Evolutionary conservation across 202 grass and related monocot genomes (phyloP).

Genomic region (Setaria viridis): DNA sequence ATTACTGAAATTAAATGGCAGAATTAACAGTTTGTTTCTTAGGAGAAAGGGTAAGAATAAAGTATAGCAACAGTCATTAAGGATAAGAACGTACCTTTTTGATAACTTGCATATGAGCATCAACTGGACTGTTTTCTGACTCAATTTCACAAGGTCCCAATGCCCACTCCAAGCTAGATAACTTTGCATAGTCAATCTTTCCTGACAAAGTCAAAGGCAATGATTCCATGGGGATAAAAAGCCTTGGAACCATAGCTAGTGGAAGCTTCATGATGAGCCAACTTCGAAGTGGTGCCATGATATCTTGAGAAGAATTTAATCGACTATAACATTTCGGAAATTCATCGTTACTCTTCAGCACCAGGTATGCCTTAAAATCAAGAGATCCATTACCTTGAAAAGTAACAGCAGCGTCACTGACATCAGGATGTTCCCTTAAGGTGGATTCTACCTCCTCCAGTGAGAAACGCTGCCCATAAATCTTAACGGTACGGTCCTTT

Average conservation of each 20-base stretch:
- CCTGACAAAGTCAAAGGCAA: slow-evolving; percentile 77
- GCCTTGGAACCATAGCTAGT: slow-evolving; percentile 73
- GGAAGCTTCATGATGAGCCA: slow-evolving; percentile 76
- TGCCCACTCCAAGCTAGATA: slow-evolving; percentile 56
- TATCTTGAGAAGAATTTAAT: slow-evolving; percentile 49
- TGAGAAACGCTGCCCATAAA: slow-evolving; percentile 79
- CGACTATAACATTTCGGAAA: slow-evolving; percentile 25
- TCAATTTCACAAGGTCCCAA: slow-evolving; percentile 35
- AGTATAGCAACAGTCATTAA: slow-evolving; percentile 19
- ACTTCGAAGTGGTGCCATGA: slow-evolving; percentile 63
- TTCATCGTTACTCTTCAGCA: slow-evolving; percentile 48
- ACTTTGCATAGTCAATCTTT: slow-evolving; percentile 79
- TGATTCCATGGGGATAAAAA: slow-evolving; percentile 58
- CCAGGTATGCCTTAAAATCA: slow-evolving; percentile 77
- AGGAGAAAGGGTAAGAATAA: slow-evolving; percentile 29
- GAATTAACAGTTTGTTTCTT: background rate
- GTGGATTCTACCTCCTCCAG: slow-evolving; percentile 80
- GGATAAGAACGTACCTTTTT: slow-evolving; percentile 62
- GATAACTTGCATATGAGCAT: slow-evolving; percentile 62
- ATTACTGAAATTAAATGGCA: background rate
- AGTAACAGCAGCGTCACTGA: slow-evolving; percentile 74
- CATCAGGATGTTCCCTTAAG: slow-evolving; percentile 73
- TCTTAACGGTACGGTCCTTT: slow-evolving; percentile 76
- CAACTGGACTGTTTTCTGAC: slow-evolving; percentile 44
- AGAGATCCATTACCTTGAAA: slow-evolving; percentile 48